Evolutionary conservation across 345 rosid species (phyloP).

Genomic region (Chamaenerion angustifolium): DNA sequence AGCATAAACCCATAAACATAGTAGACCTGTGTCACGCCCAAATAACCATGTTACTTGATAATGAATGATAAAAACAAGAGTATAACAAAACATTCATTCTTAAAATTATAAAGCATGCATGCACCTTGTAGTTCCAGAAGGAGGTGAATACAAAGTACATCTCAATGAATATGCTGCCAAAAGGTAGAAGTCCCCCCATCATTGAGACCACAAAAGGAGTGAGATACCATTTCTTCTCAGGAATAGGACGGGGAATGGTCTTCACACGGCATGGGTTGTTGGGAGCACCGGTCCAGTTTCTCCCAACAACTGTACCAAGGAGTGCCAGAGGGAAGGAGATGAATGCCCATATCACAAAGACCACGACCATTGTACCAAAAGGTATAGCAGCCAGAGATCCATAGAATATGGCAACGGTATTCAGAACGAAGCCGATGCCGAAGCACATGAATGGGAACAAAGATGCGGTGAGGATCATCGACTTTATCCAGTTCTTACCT

Average conservation of each 20-base stretch:
- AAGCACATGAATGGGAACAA: slow-evolving; percentile 87
- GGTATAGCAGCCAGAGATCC: slow-evolving; percentile 95
- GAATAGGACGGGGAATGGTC: slow-evolving; percentile 93
- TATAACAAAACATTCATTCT: background rate
- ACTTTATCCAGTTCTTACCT: slow-evolving; percentile 93
- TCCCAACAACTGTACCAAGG: slow-evolving; percentile 87
- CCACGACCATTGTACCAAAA: slow-evolving; percentile 90
- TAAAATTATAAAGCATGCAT: background rate
- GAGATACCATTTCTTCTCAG: slow-evolving; percentile 94
- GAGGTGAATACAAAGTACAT: slow-evolving; percentile 97
- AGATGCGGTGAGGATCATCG: slow-evolving; percentile 93
- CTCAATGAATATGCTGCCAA: slow-evolving; percentile 94
- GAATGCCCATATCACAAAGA: slow-evolving; percentile 85
- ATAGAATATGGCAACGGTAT: slow-evolving; percentile 81
- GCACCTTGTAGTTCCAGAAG: slow-evolving; percentile 96
- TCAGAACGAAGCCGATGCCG: slow-evolving; percentile 73
- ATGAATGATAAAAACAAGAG: background rate
- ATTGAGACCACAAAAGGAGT: slow-evolving; percentile 81
- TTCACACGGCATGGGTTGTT: slow-evolving; percentile 94
- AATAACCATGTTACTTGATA: background rate
- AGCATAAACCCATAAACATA: slow-evolving; percentile 91
- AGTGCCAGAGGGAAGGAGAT: slow-evolving; percentile 92
- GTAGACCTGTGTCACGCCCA: slow-evolving; percentile 50
- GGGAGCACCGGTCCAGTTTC: slow-evolving; percentile 93
- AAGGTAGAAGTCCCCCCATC: slow-evolving; percentile 89